Conservation (phyloP, 305 asterid species). For the Stenogyne calaminthoides region DNA sequence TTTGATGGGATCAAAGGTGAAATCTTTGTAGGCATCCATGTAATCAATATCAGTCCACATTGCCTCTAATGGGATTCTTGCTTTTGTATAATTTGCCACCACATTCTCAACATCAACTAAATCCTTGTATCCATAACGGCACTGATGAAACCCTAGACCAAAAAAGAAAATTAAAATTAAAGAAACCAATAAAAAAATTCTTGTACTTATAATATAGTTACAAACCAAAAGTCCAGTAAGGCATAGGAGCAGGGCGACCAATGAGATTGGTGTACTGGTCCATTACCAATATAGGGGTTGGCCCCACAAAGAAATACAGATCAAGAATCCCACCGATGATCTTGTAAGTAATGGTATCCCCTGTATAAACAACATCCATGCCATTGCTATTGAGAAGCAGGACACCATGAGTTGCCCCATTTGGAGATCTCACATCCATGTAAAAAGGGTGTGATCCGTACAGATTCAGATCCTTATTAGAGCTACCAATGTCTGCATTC, state of each 20-base stretch:
- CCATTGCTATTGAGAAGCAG: slow-evolving; percentile 81
- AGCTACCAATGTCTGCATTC: slow-evolving; percentile 71
- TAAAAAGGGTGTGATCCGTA: slow-evolving; percentile 91
- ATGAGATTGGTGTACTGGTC: slow-evolving; percentile 80
- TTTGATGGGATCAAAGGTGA: slow-evolving; percentile 84
- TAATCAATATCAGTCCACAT: slow-evolving; percentile 97
- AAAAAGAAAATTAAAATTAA: neutral
- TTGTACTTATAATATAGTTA: neutral
- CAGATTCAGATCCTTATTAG: slow-evolving; percentile 55
- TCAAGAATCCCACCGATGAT: slow-evolving; percentile 83
- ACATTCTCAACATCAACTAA: slow-evolving; percentile 65
- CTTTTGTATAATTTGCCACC: slow-evolving; percentile 65
- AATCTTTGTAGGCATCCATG: slow-evolving; percentile 90
- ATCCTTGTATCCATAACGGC: slow-evolving; percentile 73
- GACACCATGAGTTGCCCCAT: slow-evolving; percentile 73
- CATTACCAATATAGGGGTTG: slow-evolving; percentile 69
- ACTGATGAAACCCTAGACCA: slow-evolving; percentile 85
- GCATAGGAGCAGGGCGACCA: slow-evolving; percentile 94
- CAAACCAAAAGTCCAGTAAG: slow-evolving; percentile 94
- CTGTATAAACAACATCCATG: slow-evolving; percentile 73
- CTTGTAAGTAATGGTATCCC: slow-evolving; percentile 75
- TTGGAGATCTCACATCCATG: slow-evolving; percentile 73
- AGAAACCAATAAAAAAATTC: neutral
- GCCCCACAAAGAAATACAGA: slow-evolving; percentile 77
- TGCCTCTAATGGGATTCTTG: slow-evolving; percentile 79